Conservation (phyloP, 2,329 filamentous ascomycete species). For the Xylariaceae sp. region DNA sequence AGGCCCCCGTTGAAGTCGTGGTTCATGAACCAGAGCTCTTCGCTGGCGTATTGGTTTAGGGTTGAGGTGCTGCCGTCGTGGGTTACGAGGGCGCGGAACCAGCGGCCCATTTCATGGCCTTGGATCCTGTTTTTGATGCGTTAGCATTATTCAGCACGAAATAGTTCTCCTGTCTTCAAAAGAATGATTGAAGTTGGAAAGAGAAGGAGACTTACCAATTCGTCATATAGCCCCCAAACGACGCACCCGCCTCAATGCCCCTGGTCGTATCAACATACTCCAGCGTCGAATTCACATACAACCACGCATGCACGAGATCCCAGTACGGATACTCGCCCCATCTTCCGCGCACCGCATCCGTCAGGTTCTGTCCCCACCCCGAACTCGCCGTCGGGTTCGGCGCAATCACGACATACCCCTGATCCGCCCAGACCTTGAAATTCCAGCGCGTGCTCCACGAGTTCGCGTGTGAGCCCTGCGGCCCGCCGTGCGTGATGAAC, state of each 20-base stretch:
- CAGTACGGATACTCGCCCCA: conserved; percentile 52
- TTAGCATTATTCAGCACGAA: too few relatives aligned
- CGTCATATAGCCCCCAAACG: conserved; percentile 53
- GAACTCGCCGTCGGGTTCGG: conserved; percentile 52
- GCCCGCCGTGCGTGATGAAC: conserved; percentile 50
- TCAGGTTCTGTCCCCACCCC: conserved; percentile 49
- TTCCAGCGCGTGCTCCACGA: conserved; percentile 51
- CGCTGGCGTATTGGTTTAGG: conserved; percentile 32
- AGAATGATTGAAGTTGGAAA: too few relatives aligned
- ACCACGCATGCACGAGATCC: conserved; percentile 49
- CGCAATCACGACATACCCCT: conserved; percentile 50
- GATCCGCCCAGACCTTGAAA: conserved; percentile 50
- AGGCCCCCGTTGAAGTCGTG: conserved; percentile 47
- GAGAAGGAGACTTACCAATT: conserved; percentile 36
- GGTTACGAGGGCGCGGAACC: conserved; percentile 53
- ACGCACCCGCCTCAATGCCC: conserved; percentile 48
- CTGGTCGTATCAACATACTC: conserved; percentile 46
- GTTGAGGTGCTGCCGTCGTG: conserved; percentile 44
- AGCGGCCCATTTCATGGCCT: conserved; percentile 47
- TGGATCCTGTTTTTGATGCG: conserved; percentile 38
- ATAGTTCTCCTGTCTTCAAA: too few relatives aligned
- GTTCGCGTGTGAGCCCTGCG: conserved; percentile 48
- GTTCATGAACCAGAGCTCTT: conserved; percentile 36
- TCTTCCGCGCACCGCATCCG: conserved; percentile 44
- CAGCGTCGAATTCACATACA: conserved; percentile 47